Conservation (phyloP, 2,329 filamentous ascomycete genomes). For the Aspergillus candidus region DNA sequence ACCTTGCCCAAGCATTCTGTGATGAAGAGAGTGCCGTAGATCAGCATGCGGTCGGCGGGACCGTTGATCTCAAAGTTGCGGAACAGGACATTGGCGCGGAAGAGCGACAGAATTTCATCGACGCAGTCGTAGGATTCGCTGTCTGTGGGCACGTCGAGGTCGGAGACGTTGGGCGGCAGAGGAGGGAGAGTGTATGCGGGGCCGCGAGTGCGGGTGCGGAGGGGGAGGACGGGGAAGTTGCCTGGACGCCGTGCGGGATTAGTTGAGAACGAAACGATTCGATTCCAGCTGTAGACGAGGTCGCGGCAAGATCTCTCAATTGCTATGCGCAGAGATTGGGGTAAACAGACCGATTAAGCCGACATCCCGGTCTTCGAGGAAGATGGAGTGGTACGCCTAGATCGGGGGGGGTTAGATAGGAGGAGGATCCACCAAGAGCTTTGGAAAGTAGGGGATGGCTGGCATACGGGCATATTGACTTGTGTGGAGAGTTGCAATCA, state of each 20-base stretch:
- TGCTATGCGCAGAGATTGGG: slow-evolving; percentile 21
- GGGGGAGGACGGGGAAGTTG: slow-evolving; percentile 90
- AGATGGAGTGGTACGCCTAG: slow-evolving; percentile 96
- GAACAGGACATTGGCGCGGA: slow-evolving; percentile 98
- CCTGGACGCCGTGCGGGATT: slow-evolving; percentile 43
- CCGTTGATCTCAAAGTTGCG: slow-evolving; percentile 99
- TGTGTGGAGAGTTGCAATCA: slow-evolving; percentile 4
- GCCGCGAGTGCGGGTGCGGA: slow-evolving; percentile 92
- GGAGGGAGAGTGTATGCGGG: slow-evolving; percentile 78
- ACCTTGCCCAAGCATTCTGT: slow-evolving; percentile 87
- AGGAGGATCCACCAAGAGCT: too few relatives aligned
- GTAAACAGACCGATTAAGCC: slow-evolving; percentile 52
- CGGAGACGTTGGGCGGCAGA: slow-evolving; percentile 51
- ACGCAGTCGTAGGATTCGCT: slow-evolving; percentile 92
- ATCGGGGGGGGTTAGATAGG: background rate
- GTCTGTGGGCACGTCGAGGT: slow-evolving; percentile 63
- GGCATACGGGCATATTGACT: slow-evolving; percentile 44
- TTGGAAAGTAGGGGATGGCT: slow-evolving; percentile 5
- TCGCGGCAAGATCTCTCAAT: slow-evolving; percentile 32
- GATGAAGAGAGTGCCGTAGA: slow-evolving; percentile 94
- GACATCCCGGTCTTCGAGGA: slow-evolving; percentile 71
- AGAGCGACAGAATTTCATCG: slow-evolving; percentile 86
- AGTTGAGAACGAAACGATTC: background rate
- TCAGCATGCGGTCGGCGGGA: slow-evolving; percentile 83
- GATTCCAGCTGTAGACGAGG: slow-evolving; percentile 10